phyloP scores from a whole-genome alignment of 495 filamentous ascomycete genomes.

The Trichoderma erinaceum region DNA sequence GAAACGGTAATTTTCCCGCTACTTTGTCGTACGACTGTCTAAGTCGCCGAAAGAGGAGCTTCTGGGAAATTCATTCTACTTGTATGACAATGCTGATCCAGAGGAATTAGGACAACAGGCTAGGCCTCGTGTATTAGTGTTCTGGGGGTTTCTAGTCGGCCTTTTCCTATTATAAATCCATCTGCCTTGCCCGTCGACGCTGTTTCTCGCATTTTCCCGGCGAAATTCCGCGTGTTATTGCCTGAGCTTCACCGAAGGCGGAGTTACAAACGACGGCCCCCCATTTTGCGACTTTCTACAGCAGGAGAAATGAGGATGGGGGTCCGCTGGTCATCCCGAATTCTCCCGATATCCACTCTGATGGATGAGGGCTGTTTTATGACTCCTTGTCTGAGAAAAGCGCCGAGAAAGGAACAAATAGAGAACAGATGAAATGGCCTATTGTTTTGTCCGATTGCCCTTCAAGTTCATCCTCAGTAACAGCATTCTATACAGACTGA shows the following conservation, averaged over 20 bases:
- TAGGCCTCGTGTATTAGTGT: neutral
- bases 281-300: conserved; percentile 4
- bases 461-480: no score
- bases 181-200: neutral
- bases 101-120: neutral
- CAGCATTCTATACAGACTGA: no score
- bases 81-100: neutral
- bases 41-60: neutral
- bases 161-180: neutral
- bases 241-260: neutral
- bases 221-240: neutral
- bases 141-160: neutral
- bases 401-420: neutral
- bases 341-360: neutral
- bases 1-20: neutral
- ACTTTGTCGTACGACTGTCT: neutral
- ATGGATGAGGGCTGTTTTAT: neutral
- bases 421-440: neutral
- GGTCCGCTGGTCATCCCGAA: conserved; percentile 2
- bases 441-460: neutral
- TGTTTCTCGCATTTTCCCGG: neutral
- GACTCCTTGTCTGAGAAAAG: neutral
- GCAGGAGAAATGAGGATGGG: conserved; percentile 8
- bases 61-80: neutral
- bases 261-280: neutral